Conservation (phyloP, 176 grass and related monocot species). For the Cocos nucifera region DNA sequence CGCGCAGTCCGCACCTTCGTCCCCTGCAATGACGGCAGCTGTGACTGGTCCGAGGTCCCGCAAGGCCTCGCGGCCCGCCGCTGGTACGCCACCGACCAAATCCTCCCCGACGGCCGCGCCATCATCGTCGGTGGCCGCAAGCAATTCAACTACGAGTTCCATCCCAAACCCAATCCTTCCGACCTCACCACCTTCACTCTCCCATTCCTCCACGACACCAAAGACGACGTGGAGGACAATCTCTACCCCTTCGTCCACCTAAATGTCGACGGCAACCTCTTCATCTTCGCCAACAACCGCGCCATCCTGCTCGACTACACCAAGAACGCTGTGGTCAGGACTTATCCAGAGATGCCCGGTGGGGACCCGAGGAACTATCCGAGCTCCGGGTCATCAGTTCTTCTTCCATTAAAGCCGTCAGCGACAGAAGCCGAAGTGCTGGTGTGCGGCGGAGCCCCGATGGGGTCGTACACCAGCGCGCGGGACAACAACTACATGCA, state of each 20-base stretch:
- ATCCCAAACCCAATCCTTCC: slow-evolving; percentile 30
- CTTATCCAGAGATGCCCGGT: slow-evolving; percentile 37
- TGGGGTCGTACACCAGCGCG: slow-evolving; percentile 42
- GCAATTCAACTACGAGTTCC: slow-evolving; percentile 77
- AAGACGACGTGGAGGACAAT: slow-evolving; percentile 68
- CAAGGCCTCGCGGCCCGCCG: slow-evolving; percentile 36
- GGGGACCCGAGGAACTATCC: slow-evolving; percentile 77
- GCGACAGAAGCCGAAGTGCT: slow-evolving; percentile 63
- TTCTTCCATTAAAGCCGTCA: slow-evolving; percentile 51
- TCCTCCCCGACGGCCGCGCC: slow-evolving; percentile 68
- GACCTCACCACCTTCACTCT: slow-evolving; percentile 22
- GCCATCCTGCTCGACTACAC: slow-evolving; percentile 61
- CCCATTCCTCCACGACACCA: slow-evolving; percentile 34
- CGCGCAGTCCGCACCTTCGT: slow-evolving; percentile 46
- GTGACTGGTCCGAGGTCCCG: slow-evolving; percentile 62
- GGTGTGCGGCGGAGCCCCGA: slow-evolving; percentile 60
- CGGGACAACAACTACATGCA: slow-evolving; percentile 13
- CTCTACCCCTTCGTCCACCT: slow-evolving; percentile 78
- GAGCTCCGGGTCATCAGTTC: slow-evolving; percentile 63
- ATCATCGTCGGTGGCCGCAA: slow-evolving; percentile 57
- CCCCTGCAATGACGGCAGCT: slow-evolving; percentile 22
- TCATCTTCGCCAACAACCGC: slow-evolving; percentile 77
- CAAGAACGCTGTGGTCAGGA: slow-evolving; percentile 40
- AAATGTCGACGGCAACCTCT: slow-evolving; percentile 77
- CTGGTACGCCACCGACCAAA: slow-evolving; percentile 82